Evolutionary conservation across 2,329 filamentous ascomycete species (phyloP), one percentile per base, ranked within the genome.

Genomic region (Talaromyces sp.): DNA sequence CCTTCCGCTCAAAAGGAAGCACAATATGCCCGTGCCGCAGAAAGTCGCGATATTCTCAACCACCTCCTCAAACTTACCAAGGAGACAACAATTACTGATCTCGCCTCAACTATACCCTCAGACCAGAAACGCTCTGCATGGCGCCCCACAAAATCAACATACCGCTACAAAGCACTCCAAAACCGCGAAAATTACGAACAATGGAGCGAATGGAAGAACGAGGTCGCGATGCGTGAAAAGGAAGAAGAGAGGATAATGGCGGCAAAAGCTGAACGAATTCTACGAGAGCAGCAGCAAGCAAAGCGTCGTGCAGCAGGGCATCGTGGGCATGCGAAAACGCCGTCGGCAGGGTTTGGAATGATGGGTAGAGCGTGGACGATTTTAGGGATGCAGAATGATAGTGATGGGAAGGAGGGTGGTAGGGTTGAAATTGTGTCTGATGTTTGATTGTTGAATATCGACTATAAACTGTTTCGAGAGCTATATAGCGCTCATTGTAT

Each of bases 141-240:
- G 79, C 76, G 79, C 24, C 77, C 79, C 8, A 70, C 76, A 3
- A 79, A 80, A 60, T 75, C 77, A 22, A 80, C 78, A 33, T 75
- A 78, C 19, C 73, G 76, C 10, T 82, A 81, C 68, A 77, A 78
- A 65, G 74, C 79, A 5, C 75, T 81, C 7, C 75, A 76, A 45
- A 79, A 80, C 61, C 77, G 79, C 39, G 80, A 82, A 66, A 74
- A 81, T 56, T 80, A 79, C 67, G 79, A 81, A 67, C 78, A 77
- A 64, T 81, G 81, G 79, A 72, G 76, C 16, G 77, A 79, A 70
- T 80, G 78, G 78, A 75, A 75, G 62, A 73, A 79, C 31, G 78
- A 80, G 24, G 75, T 80, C 60, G 77, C 76, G 24, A 66, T 71
- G 62, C 71, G 76, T 33, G 73, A 77, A 66, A 73, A 75, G 56